Conservation (phyloP, 768 basidiomycete genomes). For the Tubosaeta sp. region DNA sequence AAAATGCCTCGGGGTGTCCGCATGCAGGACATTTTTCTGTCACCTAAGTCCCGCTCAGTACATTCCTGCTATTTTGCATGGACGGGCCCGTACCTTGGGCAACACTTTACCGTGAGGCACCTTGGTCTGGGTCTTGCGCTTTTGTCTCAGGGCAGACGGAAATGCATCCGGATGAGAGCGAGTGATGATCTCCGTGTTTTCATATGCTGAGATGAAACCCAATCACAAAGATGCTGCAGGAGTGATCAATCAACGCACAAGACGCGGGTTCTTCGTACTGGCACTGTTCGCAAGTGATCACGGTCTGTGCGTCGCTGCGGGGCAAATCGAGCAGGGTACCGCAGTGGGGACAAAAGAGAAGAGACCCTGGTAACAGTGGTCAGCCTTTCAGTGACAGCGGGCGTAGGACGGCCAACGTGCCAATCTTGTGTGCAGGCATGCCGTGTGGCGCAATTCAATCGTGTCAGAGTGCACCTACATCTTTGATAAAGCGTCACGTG, state of each 20-base stretch:
- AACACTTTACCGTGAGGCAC: slow-evolving; percentile 66
- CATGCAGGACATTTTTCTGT: slow-evolving; percentile 88
- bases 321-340: slow-evolving; percentile 87
- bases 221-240: background rate
- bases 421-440: slow-evolving; percentile 44
- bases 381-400: background rate
- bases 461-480: slow-evolving; percentile 11
- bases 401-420: slow-evolving; percentile 24
- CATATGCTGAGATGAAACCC: slow-evolving; percentile 62
- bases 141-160: slow-evolving; percentile 82
- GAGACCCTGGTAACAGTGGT: slow-evolving; percentile 55
- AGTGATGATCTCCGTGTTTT: slow-evolving; percentile 85
- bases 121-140: slow-evolving; percentile 86
- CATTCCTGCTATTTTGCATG: background rate
- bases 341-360: slow-evolving; percentile 92
- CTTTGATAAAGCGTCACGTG: slow-evolving; percentile 19
- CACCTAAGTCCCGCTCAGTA: slow-evolving; percentile 44
- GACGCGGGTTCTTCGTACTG: slow-evolving; percentile 80
- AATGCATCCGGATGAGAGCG: slow-evolving; percentile 93
- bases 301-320: slow-evolving; percentile 60
- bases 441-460: background rate
- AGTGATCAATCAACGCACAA: slow-evolving; percentile 51
- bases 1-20: slow-evolving; percentile 79
- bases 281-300: slow-evolving; percentile 90
- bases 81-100: slow-evolving; percentile 49